These are phyloP conservation scores for Thielaviopsis populi DNA, from an alignment of 2,329 filamentous ascomycete species.

Conservation along the genomic window DNA sequence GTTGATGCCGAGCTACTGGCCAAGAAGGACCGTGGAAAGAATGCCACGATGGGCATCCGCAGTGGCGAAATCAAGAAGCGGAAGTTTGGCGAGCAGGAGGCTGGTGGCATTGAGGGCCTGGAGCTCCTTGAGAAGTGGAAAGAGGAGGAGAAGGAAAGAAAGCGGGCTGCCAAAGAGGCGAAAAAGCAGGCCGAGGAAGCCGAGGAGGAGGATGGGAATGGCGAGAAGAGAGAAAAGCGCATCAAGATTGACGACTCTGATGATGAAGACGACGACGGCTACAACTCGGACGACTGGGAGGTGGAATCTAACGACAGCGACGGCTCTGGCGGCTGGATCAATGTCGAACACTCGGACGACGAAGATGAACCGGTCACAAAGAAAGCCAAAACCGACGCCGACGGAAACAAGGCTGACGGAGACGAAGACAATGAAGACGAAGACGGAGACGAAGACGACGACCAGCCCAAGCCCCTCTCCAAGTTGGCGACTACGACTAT, in stretches of 20 bases:
- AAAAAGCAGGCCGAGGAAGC: conserved; percentile 43
- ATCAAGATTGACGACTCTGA: conserved; percentile 23
- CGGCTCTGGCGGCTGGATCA: conserved; percentile 83
- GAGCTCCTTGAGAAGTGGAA: conserved; percentile 90
- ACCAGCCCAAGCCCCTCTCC: conserved; percentile 38
- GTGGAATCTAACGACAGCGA: conserved; percentile 43
- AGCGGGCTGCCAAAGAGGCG: conserved; percentile 52
- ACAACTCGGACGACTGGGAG: conserved; percentile 45
- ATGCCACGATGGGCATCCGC: conserved; percentile 69
- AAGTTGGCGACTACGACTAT: conserved; percentile 86
- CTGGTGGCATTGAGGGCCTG: conserved; percentile 76
- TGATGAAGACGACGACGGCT: conserved; percentile 45
- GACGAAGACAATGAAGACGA: conserved; percentile 21
- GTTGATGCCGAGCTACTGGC: conserved; percentile 78
- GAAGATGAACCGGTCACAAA: conserved; percentile 51
- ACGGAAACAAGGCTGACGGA: not conserved
- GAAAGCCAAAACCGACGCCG: conserved; percentile 26
- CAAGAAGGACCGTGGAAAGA: conserved; percentile 82
- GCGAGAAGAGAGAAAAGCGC: conserved; percentile 25
- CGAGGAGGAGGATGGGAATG: conserved; percentile 43
- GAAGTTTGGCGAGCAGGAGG: conserved; percentile 68
- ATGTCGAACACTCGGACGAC: conserved; percentile 71
- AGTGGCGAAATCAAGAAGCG: conserved; percentile 60
- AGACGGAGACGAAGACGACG: conserved; percentile 23
- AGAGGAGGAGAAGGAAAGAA: conserved; percentile 68